Base-by-base conservation (phyloP, 1,284 basidiomycete species). In the Puccinia hordei region DNA sequence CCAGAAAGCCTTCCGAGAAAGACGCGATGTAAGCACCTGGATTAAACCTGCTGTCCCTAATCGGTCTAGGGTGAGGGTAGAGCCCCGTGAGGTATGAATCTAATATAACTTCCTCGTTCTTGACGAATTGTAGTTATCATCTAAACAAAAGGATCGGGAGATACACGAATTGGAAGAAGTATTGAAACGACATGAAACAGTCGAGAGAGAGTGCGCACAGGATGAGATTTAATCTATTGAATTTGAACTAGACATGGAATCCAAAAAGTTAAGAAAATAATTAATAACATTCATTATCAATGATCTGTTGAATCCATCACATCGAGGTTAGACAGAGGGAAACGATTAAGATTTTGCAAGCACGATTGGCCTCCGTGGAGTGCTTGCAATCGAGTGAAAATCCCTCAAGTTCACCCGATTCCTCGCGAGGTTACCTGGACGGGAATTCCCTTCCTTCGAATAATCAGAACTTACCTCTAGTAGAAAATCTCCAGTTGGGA, bases 1-100 rank as follows among this genome's bases (percentile, higher is more conserved):
- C 44, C 73, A 75, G 59, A 61, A 61, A 49, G 57, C 73, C n/a
- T 75, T 59, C 35, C 59, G 73, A 75, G 57, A 75, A 65, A 30
- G 73, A 30, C 53, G 73, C 41, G 59, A 75, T n/a, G 73, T 75
- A 30, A 59, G 73, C 27, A 24, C 3, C 30, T 49, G 30, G 17
- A 17, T 59, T 59, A 3, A 30, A 27, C 27, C 30, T 6, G 24
- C 17, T 59, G 24, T 12, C 30, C 12, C 8, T 5, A 30, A 59
- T 59, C 24, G 24, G n/a, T 55, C 53, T 17, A 13, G n/a, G 30
- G 27, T 33, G 10, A 8, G 27, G 24, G 15, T 33, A 8, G 8
- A 12, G 57, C 17, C n/a, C 10, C 30, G 24, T 27, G 33, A 12
- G 30, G 57, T 27, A 27, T 5, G 2, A 27, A 10, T 27, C 57